phyloP scores from a whole-genome alignment of 495 filamentous ascomycete genomes.

The Penicillium nucicola region DNA sequence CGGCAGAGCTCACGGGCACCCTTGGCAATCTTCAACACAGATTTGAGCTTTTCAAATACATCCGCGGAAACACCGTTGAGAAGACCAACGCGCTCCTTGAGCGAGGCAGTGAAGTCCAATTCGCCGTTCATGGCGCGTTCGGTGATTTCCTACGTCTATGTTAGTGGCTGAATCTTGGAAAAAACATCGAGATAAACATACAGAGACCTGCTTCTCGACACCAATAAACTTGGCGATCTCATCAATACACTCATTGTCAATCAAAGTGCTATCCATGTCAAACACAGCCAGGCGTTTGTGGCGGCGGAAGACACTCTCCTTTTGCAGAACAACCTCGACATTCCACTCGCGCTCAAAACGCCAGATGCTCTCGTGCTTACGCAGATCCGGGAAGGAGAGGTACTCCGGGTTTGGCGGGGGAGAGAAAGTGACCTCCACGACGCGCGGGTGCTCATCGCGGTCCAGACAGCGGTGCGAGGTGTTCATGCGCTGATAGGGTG shows the following conservation, averaged over 20 bases:
- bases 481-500: slow-evolving; percentile 54
- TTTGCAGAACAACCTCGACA: slow-evolving; percentile 73
- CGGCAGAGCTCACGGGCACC: slow-evolving; percentile 72
- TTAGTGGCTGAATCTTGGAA: not conserved
- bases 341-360: slow-evolving; percentile 85
- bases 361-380: slow-evolving; percentile 77
- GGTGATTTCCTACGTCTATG: slow-evolving; percentile 62
- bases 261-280: slow-evolving; percentile 97
- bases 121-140: slow-evolving; percentile 93
- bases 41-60: slow-evolving; percentile 75
- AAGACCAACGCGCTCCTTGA: slow-evolving; percentile 73
- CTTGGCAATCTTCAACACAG: slow-evolving; percentile 71
- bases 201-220: slow-evolving; percentile 63
- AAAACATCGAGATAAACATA: slow-evolving; percentile 20
- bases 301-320: slow-evolving; percentile 66
- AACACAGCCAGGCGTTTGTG: slow-evolving; percentile 85
- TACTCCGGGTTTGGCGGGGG: slow-evolving; percentile 65
- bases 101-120: slow-evolving; percentile 82
- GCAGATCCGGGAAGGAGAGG: slow-evolving; percentile 63
- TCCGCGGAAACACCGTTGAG: slow-evolving; percentile 74
- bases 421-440: slow-evolving; percentile 69
- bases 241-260: slow-evolving; percentile 95
- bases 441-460: slow-evolving; percentile 54
- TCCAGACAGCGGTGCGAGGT: slow-evolving; percentile 72
- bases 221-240: slow-evolving; percentile 81